Base-by-base conservation (phyloP, 176 grass and related monocot species). In the Zoysia pacifica region DNA sequence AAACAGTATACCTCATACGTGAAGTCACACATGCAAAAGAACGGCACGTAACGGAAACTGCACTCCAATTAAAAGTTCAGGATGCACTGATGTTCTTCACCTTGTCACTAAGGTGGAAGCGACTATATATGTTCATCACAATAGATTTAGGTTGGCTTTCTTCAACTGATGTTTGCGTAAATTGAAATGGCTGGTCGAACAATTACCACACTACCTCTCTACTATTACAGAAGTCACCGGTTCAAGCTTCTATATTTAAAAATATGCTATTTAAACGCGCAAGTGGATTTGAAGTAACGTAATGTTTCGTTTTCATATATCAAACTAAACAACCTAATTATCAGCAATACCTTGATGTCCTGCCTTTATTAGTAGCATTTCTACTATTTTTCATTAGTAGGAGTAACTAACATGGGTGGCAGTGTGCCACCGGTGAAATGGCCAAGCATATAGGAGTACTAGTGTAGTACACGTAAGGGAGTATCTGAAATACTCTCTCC, bases 21-120 rank as follows among this genome's bases (percentile, higher is more conserved):
- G n/a, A 39, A 16, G 43, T 28, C 9, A 72, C 65, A 51, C 74
- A 65, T 77, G 56, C 38, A 67, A 14, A 73, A 28, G 79, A 18
- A 55, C 39, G 65, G 1, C 48, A 65, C 11, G 35, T 49, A 36
- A 78, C 59, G 44, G 58, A 1, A 37, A 60, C 15, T 14, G 35
- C 59, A 49, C 16, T 46, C 12, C 19, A 66, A 9, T 28, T 28
- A 28, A 66, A 16, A 16, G 7, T 53, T 73, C 13, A 28, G 28
- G 2, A 49, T 67, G 1, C 12, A 7, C 20, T 59, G 56, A 9
- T 59, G 56, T 59, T 20, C 56, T n/a, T 18, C 6, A 59, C 20
- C n/a, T n/a, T 7, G 20, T 59, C 1, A 59, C 58, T 49, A 50
- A 16, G 4, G 2, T 14, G 52, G 64, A 42, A 48, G 12, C 18